Percentiles rank a stretch among this genome's conserved stretches.
These are phyloP conservation scores for Cymbopogon flexuosus DNA, from an alignment of 202 grass and related monocot genomes.

Conservation along the genomic window DNA sequence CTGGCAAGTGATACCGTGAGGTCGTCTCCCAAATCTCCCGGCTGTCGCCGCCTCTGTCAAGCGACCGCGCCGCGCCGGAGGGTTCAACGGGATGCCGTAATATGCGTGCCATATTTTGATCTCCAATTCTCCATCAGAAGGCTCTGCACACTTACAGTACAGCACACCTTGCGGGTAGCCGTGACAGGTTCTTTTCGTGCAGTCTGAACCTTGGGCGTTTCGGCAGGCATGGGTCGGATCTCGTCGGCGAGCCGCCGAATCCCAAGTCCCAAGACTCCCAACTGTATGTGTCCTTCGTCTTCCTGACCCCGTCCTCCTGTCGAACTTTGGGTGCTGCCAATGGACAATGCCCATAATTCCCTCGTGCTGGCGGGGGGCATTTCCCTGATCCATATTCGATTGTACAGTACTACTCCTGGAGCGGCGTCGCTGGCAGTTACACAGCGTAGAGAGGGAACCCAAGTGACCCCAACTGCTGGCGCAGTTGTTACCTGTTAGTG, in stretches of 20 bases:
- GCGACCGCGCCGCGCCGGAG: no score
- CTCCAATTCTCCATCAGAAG: neutral
- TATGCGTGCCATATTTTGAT: neutral
- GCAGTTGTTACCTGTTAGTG: neutral
- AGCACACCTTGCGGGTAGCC: neutral
- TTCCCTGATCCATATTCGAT: no score
- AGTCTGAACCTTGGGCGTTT: neutral
- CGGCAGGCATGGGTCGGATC: no score
- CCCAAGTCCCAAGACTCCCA: no score
- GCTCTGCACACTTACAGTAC: neutral
- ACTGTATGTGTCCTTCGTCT: no score
- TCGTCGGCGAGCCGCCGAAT: no score
- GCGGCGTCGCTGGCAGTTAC: no score
- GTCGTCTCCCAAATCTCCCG: neutral
- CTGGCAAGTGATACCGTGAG: neutral
- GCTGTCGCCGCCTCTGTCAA: neutral
- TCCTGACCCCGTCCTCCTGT: no score
- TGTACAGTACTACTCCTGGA: no score
- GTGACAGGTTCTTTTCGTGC: neutral
- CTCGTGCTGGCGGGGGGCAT: no score
- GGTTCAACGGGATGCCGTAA: neutral
- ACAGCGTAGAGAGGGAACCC: neutral
- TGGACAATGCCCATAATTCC: no score
- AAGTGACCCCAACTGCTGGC: neutral
- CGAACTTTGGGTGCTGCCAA: no score